Percentiles rank a stretch among this genome's conserved stretches.
phyloP scores from a whole-genome alignment of 1,284 basidiomycete species.

The Fistulinella cinereoalba region DNA sequence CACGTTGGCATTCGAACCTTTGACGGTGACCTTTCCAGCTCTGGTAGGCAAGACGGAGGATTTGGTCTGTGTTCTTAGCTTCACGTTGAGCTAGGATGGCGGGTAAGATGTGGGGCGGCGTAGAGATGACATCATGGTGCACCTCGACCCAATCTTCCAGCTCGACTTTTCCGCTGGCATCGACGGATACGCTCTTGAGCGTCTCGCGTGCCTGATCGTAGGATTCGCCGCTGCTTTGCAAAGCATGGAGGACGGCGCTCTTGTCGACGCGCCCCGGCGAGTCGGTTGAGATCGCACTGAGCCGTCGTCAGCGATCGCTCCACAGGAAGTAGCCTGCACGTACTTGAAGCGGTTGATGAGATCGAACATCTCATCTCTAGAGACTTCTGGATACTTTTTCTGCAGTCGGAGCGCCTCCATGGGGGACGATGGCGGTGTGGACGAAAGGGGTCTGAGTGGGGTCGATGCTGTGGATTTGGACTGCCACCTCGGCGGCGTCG shows the following conservation, averaged over 20 bases:
- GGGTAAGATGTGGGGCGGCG: constrained; percentile 13
- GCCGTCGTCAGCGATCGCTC: not conserved
- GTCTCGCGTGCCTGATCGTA: constrained; percentile 91
- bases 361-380: constrained; percentile 90
- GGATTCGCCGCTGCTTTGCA: constrained; percentile 80
- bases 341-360: constrained; percentile 93
- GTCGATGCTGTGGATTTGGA: constrained; percentile 11
- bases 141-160: constrained; percentile 98
- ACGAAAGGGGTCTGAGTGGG: constrained; percentile 6
- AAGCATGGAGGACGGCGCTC: constrained; percentile 69
- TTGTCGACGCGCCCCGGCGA: constrained; percentile 86
- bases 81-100: constrained; percentile 68
- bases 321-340: constrained; percentile 29
- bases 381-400: constrained; percentile 92
- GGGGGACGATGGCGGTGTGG: constrained; percentile 21
- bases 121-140: constrained; percentile 29
- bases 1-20: constrained; percentile 93
- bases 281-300: constrained; percentile 79
- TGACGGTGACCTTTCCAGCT: constrained; percentile 91
- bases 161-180: constrained; percentile 94
- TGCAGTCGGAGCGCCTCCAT: constrained; percentile 90
- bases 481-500: constrained; percentile 13
- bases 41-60: constrained; percentile 63
- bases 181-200: constrained; percentile 91
- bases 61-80: constrained; percentile 61